Evolutionary conservation across 2,329 filamentous ascomycete species (phyloP).

Genomic region (Beauveria sp.): DNA sequence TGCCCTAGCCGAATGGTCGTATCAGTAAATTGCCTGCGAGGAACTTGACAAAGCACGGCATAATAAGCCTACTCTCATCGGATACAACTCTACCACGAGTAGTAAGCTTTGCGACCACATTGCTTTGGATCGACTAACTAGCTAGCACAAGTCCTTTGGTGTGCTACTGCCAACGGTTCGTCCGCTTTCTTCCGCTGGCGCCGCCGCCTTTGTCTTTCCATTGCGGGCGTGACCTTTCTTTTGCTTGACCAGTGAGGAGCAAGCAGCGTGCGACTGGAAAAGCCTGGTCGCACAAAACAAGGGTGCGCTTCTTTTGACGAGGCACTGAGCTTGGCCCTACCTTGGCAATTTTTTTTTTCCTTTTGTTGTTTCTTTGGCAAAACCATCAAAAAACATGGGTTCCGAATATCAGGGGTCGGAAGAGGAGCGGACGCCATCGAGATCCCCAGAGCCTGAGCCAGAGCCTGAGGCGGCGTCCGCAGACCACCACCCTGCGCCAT

Average conservation of each 20-base stretch:
- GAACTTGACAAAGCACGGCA: background rate
- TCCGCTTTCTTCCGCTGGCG: background rate
- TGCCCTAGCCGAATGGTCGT: background rate
- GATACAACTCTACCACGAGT: background rate
- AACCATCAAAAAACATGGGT: background rate
- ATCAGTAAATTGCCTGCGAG: background rate
- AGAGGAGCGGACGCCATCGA: background rate
- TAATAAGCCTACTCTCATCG: background rate
- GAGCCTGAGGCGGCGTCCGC: background rate
- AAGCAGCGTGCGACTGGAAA: background rate
- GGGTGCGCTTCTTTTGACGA: background rate
- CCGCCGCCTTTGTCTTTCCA: background rate
- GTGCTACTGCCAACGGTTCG: background rate
- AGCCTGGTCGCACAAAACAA: background rate
- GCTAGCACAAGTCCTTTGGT: background rate
- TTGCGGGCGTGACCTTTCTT: background rate
- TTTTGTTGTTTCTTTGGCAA: background rate
- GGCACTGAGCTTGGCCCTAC: background rate
- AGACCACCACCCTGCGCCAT: background rate
- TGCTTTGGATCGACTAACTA: background rate
- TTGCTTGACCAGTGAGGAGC: background rate
- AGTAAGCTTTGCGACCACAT: background rate
- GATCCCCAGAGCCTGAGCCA: background rate
- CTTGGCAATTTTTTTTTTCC: background rate
- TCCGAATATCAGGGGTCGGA: background rate